Evolutionary conservation across 2,329 filamentous ascomycete genomes (phyloP), one percentile per base, ranked within the genome.

Genomic region (Curvularia spicifera): DNA sequence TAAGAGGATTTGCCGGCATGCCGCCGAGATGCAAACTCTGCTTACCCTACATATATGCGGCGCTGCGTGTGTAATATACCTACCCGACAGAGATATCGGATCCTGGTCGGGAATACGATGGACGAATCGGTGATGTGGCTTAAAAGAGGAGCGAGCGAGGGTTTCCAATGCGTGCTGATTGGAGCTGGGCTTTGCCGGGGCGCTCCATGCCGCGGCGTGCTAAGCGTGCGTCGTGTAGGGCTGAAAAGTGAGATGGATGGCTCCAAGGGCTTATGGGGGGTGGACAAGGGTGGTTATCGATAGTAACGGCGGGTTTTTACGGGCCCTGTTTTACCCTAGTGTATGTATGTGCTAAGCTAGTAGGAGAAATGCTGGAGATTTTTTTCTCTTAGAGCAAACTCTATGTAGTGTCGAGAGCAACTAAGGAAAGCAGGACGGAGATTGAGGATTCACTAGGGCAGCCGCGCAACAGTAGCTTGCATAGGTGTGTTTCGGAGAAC

Each of bases 201-300:
- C 31, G 5, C 31, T 5, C 2, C 31, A 33, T 33, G 31, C 31
- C 12, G 31, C 31, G 13, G 31, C 31, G 10, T 33, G 31, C 31
- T 33, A 33, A 33, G 31, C 31, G 31, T 39, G 43, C 56, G 56
- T 59, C 52, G 56, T 59, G 24, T 52, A 56, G 48, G 56, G 56
- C 56, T 56, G 56, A 51, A 22, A 20, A 22, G 18, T n/a, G 26
- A 29, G 37, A 37, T 15, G 29, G 29, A 31, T 39, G 49, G 24
- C 6, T 40, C 24, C 18, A 33, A 35, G 35, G 31, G 44, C 48
- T 54, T 35, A 26, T 35, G 26, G 35, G 5, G 7, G 29, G 29
- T 26, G 24, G 24, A 28, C 31, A 35, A 15, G 33, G 33, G 8
- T 13, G 12, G 33, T 29, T 54, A 55, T 51, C 51, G 46, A 58